These are phyloP conservation scores for Saturnispora sanitii DNA, from an alignment of 805 yeast species.

Conservation along the genomic window DNA sequence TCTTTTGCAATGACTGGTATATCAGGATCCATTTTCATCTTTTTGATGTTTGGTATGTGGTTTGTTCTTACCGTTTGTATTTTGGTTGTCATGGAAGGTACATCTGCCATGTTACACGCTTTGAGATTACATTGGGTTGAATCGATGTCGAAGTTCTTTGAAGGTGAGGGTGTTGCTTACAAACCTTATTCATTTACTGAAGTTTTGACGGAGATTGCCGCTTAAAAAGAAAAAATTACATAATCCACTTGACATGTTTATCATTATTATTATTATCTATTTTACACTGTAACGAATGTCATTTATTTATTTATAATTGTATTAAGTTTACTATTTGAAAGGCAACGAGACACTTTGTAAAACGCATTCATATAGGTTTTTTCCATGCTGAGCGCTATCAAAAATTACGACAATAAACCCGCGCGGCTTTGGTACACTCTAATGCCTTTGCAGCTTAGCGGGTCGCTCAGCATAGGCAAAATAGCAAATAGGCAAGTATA, in stretches of 20 bases:
- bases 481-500: too few species aligned
- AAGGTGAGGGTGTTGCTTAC: slow-evolving; percentile 65
- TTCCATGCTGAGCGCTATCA: not conserved
- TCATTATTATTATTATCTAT: not conserved
- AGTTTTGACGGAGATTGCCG: not conserved
- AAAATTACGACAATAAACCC: not conserved
- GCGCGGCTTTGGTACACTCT: not conserved
- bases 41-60: slow-evolving; percentile 64
- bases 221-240: too few species aligned
- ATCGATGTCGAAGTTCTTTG: slow-evolving; percentile 70
- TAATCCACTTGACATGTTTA: not conserved
- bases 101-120: slow-evolving; percentile 76
- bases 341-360: too few species aligned
- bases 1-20: slow-evolving; percentile 38
- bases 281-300: too few species aligned
- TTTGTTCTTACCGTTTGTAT: slow-evolving; percentile 59
- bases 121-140: slow-evolving; percentile 77
- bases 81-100: slow-evolving; percentile 72
- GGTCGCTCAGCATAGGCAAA: too few species aligned
- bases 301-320: too few species aligned
- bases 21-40: slow-evolving; percentile 47
- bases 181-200: slow-evolving; percentile 46
- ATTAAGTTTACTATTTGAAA: too few species aligned
- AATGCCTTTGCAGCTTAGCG: not conserved
- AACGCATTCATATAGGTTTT: too few species aligned